These are phyloP conservation scores for Takashimella koratensis DNA, from an alignment of 1,284 basidiomycete species.

Conservation along the genomic window DNA sequence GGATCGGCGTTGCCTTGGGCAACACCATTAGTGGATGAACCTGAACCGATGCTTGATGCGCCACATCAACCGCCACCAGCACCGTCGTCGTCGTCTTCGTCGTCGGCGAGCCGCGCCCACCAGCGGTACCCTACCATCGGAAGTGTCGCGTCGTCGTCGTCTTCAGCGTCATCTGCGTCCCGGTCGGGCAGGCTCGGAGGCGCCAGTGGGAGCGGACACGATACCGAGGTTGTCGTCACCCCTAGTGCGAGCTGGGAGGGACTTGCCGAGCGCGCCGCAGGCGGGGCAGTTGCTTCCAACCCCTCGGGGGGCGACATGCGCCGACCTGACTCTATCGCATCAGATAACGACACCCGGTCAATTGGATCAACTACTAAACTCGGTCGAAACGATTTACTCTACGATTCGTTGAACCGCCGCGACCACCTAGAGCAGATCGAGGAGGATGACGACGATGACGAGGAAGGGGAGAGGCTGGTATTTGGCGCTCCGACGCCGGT, in stretches of 20 bases:
- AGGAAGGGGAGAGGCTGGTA: conserved; percentile 30
- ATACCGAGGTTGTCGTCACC: conserved; percentile 43
- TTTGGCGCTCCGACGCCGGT: conserved; percentile 18
- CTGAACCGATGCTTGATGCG: neutral
- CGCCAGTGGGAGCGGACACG: conserved; percentile 20
- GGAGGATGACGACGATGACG: conserved; percentile 27
- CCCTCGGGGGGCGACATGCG: neutral
- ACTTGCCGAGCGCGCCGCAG: conserved; percentile 23
- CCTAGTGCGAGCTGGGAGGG: conserved; percentile 46
- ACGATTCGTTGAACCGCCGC: neutral
- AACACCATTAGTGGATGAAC: conserved; percentile 9
- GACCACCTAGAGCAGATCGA: conserved; percentile 35
- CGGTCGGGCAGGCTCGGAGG: conserved; percentile 16
- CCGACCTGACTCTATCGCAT: neutral
- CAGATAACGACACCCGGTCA: neutral
- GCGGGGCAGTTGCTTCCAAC: neutral
- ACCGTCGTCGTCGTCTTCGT: neutral
- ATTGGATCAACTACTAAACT: neutral
- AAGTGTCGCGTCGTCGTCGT: conserved; percentile 37
- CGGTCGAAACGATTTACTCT: neutral
- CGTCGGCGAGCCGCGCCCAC: conserved; percentile 8
- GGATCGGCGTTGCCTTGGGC: conserved; percentile 43
- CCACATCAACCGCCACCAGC: conserved; percentile 2
- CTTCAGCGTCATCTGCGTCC: conserved; percentile 19
- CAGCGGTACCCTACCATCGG: conserved; percentile 28